Evolutionary conservation across 2,329 filamentous ascomycete genomes (phyloP).

Genomic region (Graphium sp.): DNA sequence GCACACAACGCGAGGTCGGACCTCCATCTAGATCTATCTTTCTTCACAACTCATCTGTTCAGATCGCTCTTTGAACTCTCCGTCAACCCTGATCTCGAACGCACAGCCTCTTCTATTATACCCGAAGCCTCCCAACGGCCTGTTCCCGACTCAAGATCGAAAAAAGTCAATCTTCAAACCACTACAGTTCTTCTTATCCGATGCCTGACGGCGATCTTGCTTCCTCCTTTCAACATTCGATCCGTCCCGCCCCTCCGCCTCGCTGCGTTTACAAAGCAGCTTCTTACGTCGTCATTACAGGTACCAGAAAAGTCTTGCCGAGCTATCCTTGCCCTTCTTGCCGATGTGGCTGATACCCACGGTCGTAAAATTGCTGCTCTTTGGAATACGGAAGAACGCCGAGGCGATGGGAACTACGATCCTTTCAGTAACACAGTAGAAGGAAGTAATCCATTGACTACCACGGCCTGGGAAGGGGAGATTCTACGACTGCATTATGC

Average conservation of each 20-base stretch:
- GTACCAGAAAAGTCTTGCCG: constrained; percentile 78
- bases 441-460: constrained; percentile 76
- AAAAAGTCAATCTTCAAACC: constrained; percentile 83
- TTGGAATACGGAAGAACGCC: constrained; percentile 89
- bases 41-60: constrained; percentile 92
- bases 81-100: constrained; percentile 73
- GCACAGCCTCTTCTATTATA: constrained; percentile 55
- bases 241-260: constrained; percentile 66
- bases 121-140: constrained; percentile 41
- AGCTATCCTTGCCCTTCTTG: constrained; percentile 62
- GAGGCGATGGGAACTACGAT: constrained; percentile 78
- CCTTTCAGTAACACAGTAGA: constrained; percentile 59
- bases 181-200: constrained; percentile 84
- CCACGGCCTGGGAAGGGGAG: constrained; percentile 89
- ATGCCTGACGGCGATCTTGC: constrained; percentile 65
- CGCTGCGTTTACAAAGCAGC: constrained; percentile 86
- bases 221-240: constrained; percentile 58
- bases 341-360: constrained; percentile 66
- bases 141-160: constrained; percentile 18
- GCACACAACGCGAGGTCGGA: constrained; percentile 66
- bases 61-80: constrained; percentile 64
- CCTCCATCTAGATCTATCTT: constrained; percentile 80
- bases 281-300: constrained; percentile 68
- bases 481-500: constrained; percentile 72
- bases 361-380: constrained; percentile 67